phyloP scores from a whole-genome alignment of 1,139 yeast species.

The Lodderomyces metapsilosis region DNA sequence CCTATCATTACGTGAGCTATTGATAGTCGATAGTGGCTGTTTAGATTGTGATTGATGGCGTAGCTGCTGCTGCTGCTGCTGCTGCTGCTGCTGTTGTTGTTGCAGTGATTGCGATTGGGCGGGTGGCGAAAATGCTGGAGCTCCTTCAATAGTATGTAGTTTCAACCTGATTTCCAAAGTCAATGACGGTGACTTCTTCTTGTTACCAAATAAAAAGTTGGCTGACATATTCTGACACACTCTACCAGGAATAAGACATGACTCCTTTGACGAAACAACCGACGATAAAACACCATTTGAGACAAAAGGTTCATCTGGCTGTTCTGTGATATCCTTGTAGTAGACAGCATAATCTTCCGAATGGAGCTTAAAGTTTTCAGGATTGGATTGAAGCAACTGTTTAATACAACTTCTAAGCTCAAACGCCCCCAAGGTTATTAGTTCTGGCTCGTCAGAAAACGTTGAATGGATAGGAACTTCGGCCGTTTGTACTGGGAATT shows the following conservation, averaged over 20 bases:
- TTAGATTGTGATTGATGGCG: slow-evolving; percentile 1
- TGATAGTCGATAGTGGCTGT: slow-evolving; percentile 5
- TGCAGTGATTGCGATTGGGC: slow-evolving; percentile 9
- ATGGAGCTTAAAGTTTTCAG: slow-evolving; percentile 53
- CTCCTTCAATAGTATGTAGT: slow-evolving; percentile 44
- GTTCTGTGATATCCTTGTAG: slow-evolving; percentile 69
- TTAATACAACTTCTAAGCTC: slow-evolving; percentile 52
- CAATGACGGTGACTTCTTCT: slow-evolving; percentile 41
- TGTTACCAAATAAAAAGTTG: slow-evolving; percentile 45
- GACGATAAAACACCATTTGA: slow-evolving; percentile 65
- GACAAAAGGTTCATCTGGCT: slow-evolving; percentile 73
- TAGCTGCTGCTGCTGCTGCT: slow-evolving; percentile 5
- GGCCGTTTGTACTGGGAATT: slow-evolving; percentile 47
- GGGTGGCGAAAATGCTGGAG: slow-evolving; percentile 9
- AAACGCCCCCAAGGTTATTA: slow-evolving; percentile 54
- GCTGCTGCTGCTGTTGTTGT: slow-evolving; percentile 6
- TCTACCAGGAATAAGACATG: slow-evolving; percentile 58
- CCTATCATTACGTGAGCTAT: slow-evolving; percentile 6
- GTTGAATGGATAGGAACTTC: slow-evolving; percentile 33
- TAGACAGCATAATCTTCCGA: slow-evolving; percentile 65
- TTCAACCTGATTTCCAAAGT: slow-evolving; percentile 67
- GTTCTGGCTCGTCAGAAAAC: slow-evolving; percentile 25
- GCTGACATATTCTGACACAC: slow-evolving; percentile 70
- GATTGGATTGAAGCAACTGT: slow-evolving; percentile 52
- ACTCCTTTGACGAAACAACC: slow-evolving; percentile 28